Conservation (phyloP, 1,139 yeast genomes). For the Candida pseudoviswanathii region DNA sequence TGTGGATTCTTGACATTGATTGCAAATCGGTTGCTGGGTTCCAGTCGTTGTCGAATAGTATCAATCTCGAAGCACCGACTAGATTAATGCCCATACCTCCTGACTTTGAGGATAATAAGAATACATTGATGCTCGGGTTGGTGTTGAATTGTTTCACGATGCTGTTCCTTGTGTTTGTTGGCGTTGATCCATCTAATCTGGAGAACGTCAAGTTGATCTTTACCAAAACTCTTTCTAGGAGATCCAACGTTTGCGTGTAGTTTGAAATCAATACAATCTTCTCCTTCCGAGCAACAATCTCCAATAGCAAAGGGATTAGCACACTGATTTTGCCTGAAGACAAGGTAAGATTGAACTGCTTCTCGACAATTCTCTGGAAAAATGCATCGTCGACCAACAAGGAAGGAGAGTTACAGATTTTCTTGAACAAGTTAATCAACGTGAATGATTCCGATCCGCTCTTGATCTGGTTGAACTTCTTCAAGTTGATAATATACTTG, state of each 20-base stretch:
- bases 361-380: slow-evolving; percentile 24
- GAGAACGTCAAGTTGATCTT: slow-evolving; percentile 53
- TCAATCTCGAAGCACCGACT: slow-evolving; percentile 84
- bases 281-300: slow-evolving; percentile 49
- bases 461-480: slow-evolving; percentile 10
- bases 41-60: slow-evolving; percentile 91
- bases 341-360: slow-evolving; percentile 10
- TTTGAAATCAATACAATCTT: slow-evolving; percentile 88
- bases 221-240: slow-evolving; percentile 60
- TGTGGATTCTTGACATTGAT: slow-evolving; percentile 93
- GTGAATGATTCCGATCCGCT: slow-evolving; percentile 53
- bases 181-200: slow-evolving; percentile 86
- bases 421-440: slow-evolving; percentile 73
- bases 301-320: slow-evolving; percentile 54
- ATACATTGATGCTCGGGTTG: slow-evolving; percentile 52
- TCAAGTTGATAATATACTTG: slow-evolving; percentile 36
- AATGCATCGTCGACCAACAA: slow-evolving; percentile 49
- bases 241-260: slow-evolving; percentile 83
- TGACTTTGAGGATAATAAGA: slow-evolving; percentile 82
- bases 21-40: slow-evolving; percentile 92
- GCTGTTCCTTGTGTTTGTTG: slow-evolving; percentile 61
- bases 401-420: slow-evolving; percentile 82
- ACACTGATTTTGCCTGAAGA: slow-evolving; percentile 61
- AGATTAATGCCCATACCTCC: slow-evolving; percentile 95
- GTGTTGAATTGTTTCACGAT: slow-evolving; percentile 73